Evolutionary conservation across 768 basidiomycete species (phyloP).

Genomic region (Gyrodon lividus): DNA sequence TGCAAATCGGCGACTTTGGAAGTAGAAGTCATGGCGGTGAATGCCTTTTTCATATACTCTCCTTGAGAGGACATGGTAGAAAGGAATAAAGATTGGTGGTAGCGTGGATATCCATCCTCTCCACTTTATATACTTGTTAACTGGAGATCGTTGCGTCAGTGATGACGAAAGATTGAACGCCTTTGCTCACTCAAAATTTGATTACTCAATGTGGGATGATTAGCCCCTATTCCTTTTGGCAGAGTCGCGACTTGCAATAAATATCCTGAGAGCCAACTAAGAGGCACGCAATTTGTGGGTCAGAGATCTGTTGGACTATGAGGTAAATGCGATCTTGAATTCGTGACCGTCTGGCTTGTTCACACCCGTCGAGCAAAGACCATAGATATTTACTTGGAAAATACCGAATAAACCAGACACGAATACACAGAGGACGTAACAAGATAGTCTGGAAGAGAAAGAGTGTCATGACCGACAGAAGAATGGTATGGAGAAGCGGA

Average conservation of each 20-base stretch:
- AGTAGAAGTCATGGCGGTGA: slow-evolving; percentile 9
- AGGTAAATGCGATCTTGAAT: too few relatives aligned
- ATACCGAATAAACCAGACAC: slow-evolving; percentile 15
- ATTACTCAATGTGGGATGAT: not conserved
- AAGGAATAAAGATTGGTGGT: not conserved
- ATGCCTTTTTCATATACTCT: slow-evolving; percentile 15
- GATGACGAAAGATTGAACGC: slow-evolving; percentile 10
- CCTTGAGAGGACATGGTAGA: slow-evolving; percentile 13
- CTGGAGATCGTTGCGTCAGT: slow-evolving; percentile 20
- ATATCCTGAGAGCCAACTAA: too few relatives aligned
- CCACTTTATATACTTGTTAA: not conserved
- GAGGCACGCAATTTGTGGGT: too few relatives aligned
- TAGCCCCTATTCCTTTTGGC: not conserved
- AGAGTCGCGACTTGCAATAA: too few relatives aligned
- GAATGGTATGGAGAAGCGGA: not conserved
- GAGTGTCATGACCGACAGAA: slow-evolving; percentile 3
- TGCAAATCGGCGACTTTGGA: slow-evolving; percentile 25
- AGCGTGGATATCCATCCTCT: not conserved
- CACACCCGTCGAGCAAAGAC: too few relatives aligned
- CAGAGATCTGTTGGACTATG: too few relatives aligned
- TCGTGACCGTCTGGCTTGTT: too few relatives aligned
- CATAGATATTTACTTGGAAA: not conserved
- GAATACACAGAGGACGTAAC: not conserved
- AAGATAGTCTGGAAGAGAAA: slow-evolving; percentile 15
- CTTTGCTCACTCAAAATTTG: too few relatives aligned